A percentile compares a stretch with the other conserved stretches of the same genome.
Conservation (phyloP, 176 grass and related monocot genomes). For the Musa acuminata region DNA sequence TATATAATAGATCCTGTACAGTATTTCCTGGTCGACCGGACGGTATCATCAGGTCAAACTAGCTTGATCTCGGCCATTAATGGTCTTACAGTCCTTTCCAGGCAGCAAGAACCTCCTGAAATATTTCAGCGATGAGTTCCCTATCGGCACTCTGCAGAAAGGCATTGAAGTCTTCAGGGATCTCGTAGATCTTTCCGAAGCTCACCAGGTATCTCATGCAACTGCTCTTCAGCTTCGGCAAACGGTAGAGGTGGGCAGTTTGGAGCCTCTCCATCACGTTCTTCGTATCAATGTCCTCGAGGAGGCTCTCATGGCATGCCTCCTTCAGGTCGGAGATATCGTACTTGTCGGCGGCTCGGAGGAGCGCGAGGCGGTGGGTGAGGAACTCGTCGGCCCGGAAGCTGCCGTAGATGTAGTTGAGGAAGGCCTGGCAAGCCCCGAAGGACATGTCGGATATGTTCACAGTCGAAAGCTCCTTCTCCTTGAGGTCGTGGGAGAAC, state of each 20-base stretch:
- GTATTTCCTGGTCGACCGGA: background rate
- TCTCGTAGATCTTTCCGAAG: conserved; percentile 93
- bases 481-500: conserved; percentile 86
- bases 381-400: conserved; percentile 58
- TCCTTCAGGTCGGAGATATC: conserved; percentile 77
- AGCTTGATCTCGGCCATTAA: background rate
- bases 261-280: conserved; percentile 89
- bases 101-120: conserved; percentile 62
- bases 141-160: conserved; percentile 74
- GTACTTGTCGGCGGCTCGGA: conserved; percentile 82
- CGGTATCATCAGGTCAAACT: background rate
- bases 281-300: conserved; percentile 53
- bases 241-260: conserved; percentile 41
- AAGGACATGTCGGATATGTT: conserved; percentile 88
- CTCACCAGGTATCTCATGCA: conserved; percentile 80
- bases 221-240: conserved; percentile 56
- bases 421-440: conserved; percentile 63
- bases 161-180: conserved; percentile 50
- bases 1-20: background rate
- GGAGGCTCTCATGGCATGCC: conserved; percentile 77
- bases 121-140: conserved; percentile 76
- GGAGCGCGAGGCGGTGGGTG: conserved; percentile 53
- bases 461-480: conserved; percentile 71
- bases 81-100: conserved; percentile 58
- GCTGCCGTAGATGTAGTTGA: conserved; percentile 79